Conservation (phyloP, 768 basidiomycete genomes). For the Russula virescens region DNA sequence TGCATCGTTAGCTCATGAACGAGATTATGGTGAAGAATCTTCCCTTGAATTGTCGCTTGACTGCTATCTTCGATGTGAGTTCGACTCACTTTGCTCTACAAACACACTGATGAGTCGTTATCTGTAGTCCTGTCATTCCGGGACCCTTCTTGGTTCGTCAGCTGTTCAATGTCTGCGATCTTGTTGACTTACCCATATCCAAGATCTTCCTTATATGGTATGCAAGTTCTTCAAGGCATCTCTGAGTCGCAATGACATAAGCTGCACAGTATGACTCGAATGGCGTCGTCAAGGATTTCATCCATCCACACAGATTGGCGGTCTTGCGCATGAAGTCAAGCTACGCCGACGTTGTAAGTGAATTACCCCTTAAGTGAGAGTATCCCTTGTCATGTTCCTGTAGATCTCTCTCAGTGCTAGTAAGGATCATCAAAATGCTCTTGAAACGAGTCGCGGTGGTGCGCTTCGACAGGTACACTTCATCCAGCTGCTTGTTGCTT, state of each 20-base stretch:
- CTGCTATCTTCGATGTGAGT: conserved; percentile 7
- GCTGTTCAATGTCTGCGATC: not conserved
- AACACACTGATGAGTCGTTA: not conserved
- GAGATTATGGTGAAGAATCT: conserved; percentile 1
- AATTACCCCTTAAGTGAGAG: no score
- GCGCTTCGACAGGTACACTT: not conserved
- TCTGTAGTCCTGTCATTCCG: conserved; percentile 3
- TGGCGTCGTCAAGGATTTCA: not conserved
- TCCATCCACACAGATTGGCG: not conserved
- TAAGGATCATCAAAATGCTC: not conserved
- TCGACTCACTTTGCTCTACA: not conserved
- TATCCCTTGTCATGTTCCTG: not conserved
- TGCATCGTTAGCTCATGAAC: not conserved
- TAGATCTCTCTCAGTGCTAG: conserved; percentile 6
- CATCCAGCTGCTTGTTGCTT: not conserved
- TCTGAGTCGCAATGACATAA: not conserved
- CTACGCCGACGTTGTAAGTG: not conserved
- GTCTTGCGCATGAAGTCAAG: not conserved
- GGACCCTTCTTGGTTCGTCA: conserved; percentile 3
- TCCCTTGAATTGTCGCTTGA: conserved; percentile 2
- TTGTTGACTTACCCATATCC: not conserved
- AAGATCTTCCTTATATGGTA: conserved; percentile 7
- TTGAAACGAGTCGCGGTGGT: not conserved
- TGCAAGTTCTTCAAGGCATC: not conserved
- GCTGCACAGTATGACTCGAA: not conserved